These are phyloP conservation scores for Camelina hispida DNA, from an alignment of 345 rosid genomes.

Conservation along the genomic window DNA sequence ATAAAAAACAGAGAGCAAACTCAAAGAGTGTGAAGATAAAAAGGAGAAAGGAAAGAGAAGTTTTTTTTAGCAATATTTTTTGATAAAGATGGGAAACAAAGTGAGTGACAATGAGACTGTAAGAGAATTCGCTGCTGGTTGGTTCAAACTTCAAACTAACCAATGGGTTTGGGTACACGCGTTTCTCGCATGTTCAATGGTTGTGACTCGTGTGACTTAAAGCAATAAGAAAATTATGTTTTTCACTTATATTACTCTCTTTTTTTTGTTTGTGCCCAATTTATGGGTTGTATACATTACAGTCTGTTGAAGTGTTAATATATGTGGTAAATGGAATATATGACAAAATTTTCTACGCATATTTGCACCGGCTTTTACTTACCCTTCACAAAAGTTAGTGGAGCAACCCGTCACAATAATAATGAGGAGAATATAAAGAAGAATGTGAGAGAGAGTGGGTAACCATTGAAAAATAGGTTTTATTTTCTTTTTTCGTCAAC, in stretches of 20 bases:
- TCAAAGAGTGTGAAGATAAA: conserved; percentile 16
- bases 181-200: conserved; percentile 29
- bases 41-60: conserved; percentile 20
- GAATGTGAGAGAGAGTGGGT: conserved; percentile 44
- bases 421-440: conserved; percentile 22
- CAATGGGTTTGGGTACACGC: conserved; percentile 37
- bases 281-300: background rate
- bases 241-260: background rate
- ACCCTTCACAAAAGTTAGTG: conserved; percentile 21
- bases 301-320: background rate
- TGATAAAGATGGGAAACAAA: conserved; percentile 22
- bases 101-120: conserved; percentile 29
- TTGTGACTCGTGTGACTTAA: conserved; percentile 14
- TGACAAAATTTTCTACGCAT: background rate
- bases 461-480: conserved; percentile 44
- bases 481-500: conserved; percentile 29
- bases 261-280: background rate
- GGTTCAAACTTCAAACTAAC: conserved; percentile 30
- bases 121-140: conserved; percentile 6
- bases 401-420: conserved; percentile 20
- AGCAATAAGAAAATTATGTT: background rate
- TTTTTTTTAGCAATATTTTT: background rate
- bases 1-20: conserved; percentile 15
- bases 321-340: background rate
- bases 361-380: conserved; percentile 1